phyloP scores from a whole-genome alignment of 139 green algal genomes.

The Chlamydomonas eustigma region DNA sequence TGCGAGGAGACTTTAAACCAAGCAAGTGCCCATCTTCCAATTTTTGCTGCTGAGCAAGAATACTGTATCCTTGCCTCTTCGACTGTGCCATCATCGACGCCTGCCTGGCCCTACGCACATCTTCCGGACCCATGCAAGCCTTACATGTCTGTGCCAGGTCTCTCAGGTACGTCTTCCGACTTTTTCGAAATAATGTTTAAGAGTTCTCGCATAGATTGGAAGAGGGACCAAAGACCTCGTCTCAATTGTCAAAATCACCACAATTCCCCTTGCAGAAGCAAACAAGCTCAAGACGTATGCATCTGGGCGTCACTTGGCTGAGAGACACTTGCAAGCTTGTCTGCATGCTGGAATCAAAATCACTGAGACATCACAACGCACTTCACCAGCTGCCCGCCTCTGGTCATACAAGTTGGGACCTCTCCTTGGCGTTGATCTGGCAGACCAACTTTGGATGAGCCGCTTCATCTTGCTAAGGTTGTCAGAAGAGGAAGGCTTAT shows the following conservation, averaged over 20 bases:
- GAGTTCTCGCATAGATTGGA: too few relatives aligned
- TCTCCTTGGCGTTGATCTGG: constrained; percentile 54
- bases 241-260: neutral
- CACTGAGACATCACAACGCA: constrained; percentile 9
- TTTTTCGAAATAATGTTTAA: neutral
- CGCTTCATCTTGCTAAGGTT: constrained; percentile 65
- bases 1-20: neutral
- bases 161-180: neutral
- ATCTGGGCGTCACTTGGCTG: constrained; percentile 8
- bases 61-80: constrained; percentile 35
- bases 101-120: constrained; percentile 5
- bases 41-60: constrained; percentile 26
- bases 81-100: neutral
- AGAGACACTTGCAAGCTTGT: constrained; percentile 26
- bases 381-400: constrained; percentile 4
- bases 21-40: neutral
- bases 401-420: constrained; percentile 65
- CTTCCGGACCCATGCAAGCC: constrained; percentile 10
- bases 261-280: neutral
- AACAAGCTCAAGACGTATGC: neutral
- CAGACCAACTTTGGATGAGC: constrained; percentile 70
- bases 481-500: constrained; percentile 44
- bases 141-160: neutral
- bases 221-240: too few relatives aligned
- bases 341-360: constrained; percentile 32